Base-by-base conservation (phyloP, 2,329 filamentous ascomycete genomes). In the Botryotinia globosa region DNA sequence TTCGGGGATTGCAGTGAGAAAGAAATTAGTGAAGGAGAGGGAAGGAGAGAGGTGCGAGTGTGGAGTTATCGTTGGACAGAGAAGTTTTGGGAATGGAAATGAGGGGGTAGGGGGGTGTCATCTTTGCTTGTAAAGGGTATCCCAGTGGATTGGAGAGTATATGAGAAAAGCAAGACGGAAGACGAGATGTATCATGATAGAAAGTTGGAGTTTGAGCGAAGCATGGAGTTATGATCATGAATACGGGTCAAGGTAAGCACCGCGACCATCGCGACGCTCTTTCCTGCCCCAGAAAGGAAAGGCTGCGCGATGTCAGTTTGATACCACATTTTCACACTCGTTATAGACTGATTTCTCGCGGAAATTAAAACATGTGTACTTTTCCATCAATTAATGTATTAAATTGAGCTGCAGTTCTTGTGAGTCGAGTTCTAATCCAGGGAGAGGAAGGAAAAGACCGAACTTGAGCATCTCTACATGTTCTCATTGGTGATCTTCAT, bases 1-100 rank as follows among this genome's bases (percentile, higher is more conserved):
- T 29, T 67, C 70, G 4, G 70, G 70, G 16, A 29, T 51, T 25
- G 70, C 70, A 14, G 70, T 68, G 16, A 59, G 70, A 34, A 39
- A 39, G 16, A 72, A 72, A 44, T 7, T 72, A 22, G 14, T 4
- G 4, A 7, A 3, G 7, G 44, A 29, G 2, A 59, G 34, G 34
- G 29, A 14, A 6, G 37, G n/a, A 6, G 39, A 44, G 0, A 66
- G 34, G 34, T 71, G 62, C 20, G 51, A 48, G 18, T 67, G 70
- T n/a, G 39, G 62, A 0, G 14, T 59, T 39, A 6, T 5, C 4
- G 12, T 25, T 61, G 22, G 58, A 5, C 12, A 16, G 51, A 56
- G 62, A n/a, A 16, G 0, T 1, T 39, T 59, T 16, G 51, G 18
- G 12, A 3, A 22, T 34, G 51, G 37, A n/a, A 32, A 48, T 3